Evolutionary conservation across 2,329 filamentous ascomycete species (phyloP).

Genomic region (Xylariaceae sp.): DNA sequence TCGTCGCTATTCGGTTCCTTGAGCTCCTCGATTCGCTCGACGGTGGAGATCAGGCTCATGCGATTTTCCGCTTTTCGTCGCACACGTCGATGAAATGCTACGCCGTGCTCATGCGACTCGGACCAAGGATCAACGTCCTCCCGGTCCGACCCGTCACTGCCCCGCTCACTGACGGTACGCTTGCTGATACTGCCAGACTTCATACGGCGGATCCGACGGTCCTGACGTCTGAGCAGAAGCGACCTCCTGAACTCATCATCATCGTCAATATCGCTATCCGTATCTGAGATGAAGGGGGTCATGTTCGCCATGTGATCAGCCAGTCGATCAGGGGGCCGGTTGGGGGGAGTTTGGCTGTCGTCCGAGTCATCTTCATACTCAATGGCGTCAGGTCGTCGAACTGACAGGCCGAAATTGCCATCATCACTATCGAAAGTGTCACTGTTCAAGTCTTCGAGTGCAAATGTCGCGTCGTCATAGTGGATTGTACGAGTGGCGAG

Average conservation of each 20-base stretch:
- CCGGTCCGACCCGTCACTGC: slow-evolving; percentile 29
- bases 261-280: slow-evolving; percentile 22
- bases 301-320: slow-evolving; percentile 20
- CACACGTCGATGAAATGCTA: slow-evolving; percentile 22
- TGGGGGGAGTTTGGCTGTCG: slow-evolving; percentile 25
- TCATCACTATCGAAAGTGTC: slow-evolving; percentile 25
- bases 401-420: slow-evolving; percentile 18
- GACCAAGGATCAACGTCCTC: slow-evolving; percentile 30
- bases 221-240: slow-evolving; percentile 19
- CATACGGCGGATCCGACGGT: slow-evolving; percentile 28
- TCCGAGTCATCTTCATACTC: slow-evolving; percentile 29
- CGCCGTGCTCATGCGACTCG: slow-evolving; percentile 21
- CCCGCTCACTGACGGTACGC: slow-evolving; percentile 33
- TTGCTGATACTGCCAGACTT: slow-evolving; percentile 34
- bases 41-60: slow-evolving; percentile 26
- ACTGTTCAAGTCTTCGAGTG: slow-evolving; percentile 30
- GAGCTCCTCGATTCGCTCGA: slow-evolving; percentile 32
- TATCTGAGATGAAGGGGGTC: slow-evolving; percentile 19
- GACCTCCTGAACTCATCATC: slow-evolving; percentile 25
- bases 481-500: slow-evolving; percentile 16
- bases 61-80: slow-evolving; percentile 31
- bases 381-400: slow-evolving; percentile 26
- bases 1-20: slow-evolving; percentile 32
- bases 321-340: slow-evolving; percentile 25
- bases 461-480: slow-evolving; percentile 23